Percentiles rank a stretch among this genome's conserved stretches.
Evolutionary conservation across 306 rosid species (phyloP).

Genomic region (Macrotyloma uniflorum): DNA sequence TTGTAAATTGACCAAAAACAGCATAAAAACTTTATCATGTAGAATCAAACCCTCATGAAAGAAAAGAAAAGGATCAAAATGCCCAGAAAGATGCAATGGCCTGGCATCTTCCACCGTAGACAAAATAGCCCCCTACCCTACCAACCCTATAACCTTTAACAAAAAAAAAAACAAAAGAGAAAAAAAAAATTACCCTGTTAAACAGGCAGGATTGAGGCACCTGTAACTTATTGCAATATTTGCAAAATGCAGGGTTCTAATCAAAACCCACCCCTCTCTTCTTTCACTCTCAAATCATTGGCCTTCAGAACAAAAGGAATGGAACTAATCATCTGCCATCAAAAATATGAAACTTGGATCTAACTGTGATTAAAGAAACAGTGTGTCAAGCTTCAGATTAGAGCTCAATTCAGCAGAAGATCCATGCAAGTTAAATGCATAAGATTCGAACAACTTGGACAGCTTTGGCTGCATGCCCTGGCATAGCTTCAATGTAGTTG

Average conservation of each 20-base stretch:
- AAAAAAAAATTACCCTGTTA: conserved; percentile 46
- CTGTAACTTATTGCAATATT: conserved; percentile 93
- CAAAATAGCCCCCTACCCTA: conserved; percentile 71
- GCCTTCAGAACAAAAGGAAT: conserved; percentile 57
- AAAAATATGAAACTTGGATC: conserved; percentile 65
- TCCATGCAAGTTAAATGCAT: conserved; percentile 57
- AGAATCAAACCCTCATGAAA: conserved; percentile 64
- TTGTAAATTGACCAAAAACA: conserved; percentile 63
- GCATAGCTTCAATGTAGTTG: conserved; percentile 54
- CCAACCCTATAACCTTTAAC: conserved; percentile 56
- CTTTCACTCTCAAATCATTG: conserved; percentile 56
- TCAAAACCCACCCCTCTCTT: conserved; percentile 65
- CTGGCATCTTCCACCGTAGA: conserved; percentile 66
- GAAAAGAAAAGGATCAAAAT: conserved; percentile 61
- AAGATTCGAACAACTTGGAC: conserved; percentile 65
- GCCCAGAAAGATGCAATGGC: conserved; percentile 74
- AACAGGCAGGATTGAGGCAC: conserved; percentile 77
- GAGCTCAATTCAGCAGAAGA: conserved; percentile 69
- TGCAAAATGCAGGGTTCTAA: conserved; percentile 83
- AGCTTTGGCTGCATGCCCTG: conserved; percentile 75
- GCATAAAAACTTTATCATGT: conserved; percentile 68
- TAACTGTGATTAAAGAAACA: conserved; percentile 43
- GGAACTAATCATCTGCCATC: conserved; percentile 70
- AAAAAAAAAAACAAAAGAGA: conserved; percentile 32
- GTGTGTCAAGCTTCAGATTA: conserved; percentile 71